Evolutionary conservation across 106 monocot genomes (phyloP).

Genomic region (Acorus gramineus): DNA sequence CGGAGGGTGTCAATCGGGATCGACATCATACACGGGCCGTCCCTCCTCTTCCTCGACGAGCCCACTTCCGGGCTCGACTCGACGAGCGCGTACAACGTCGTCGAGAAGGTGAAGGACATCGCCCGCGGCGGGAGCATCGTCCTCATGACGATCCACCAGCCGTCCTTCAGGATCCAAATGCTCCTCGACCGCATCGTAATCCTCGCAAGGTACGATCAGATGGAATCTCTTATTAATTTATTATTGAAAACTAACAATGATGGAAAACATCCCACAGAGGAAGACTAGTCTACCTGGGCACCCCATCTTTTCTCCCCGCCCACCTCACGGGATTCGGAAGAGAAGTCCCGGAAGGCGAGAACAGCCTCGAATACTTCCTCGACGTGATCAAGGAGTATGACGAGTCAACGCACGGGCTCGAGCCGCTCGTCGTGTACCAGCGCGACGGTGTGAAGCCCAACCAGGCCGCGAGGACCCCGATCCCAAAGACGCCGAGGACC

Average conservation of each 20-base stretch:
- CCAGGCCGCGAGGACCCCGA: constrained; percentile 24
- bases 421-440: constrained; percentile 19
- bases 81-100: constrained; percentile 29
- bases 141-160: constrained; percentile 47
- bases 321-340: constrained; percentile 33
- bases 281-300: constrained; percentile 27
- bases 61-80: constrained; percentile 54
- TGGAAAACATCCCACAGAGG: constrained; percentile 2
- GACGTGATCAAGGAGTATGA: constrained; percentile 32
- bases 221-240: too few relatives aligned
- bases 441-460: constrained; percentile 19
- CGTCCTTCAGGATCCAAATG: constrained; percentile 38
- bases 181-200: constrained; percentile 30
- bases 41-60: constrained; percentile 40
- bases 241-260: too few relatives aligned
- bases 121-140: constrained; percentile 32
- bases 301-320: constrained; percentile 15
- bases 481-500: constrained; percentile 23
- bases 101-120: constrained; percentile 35
- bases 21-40: constrained; percentile 46
- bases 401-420: constrained; percentile 21
- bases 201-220: constrained; percentile 26
- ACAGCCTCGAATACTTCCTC: constrained; percentile 21
- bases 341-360: constrained; percentile 23
- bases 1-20: constrained; percentile 43